phyloP scores from a whole-genome alignment of 495 filamentous ascomycete species.

The Hypoxylon lienhwacheense region DNA sequence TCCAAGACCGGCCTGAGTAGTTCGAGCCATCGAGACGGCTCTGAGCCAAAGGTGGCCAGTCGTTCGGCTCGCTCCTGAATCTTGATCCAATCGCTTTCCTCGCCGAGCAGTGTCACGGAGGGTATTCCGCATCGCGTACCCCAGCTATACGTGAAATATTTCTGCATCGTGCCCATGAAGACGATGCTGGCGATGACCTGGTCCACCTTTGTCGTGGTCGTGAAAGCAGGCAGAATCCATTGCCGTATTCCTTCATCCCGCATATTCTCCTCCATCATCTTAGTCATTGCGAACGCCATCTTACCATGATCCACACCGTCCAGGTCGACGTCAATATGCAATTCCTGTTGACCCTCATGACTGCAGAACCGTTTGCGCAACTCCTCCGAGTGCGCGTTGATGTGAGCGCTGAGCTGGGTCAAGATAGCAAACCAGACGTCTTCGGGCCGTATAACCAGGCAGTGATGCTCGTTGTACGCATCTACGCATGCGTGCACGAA shows the following conservation, averaged over 20 bases:
- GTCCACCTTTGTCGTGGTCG: conserved; percentile 48
- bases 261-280: conserved; percentile 42
- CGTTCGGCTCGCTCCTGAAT: conserved; percentile 39
- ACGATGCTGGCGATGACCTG: conserved; percentile 46
- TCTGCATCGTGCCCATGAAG: conserved; percentile 52
- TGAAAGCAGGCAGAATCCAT: conserved; percentile 52
- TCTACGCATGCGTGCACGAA: conserved; percentile 54
- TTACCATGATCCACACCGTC: conserved; percentile 44
- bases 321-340: conserved; percentile 44
- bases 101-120: conserved; percentile 46
- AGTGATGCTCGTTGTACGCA: conserved; percentile 58
- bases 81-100: conserved; percentile 44
- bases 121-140: conserved; percentile 47
- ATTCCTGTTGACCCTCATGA: conserved; percentile 64
- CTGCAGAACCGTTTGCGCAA: conserved; percentile 83
- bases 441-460: conserved; percentile 60
- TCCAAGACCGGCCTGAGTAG: conserved; percentile 40
- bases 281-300: conserved; percentile 44
- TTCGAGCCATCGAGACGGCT: conserved; percentile 37
- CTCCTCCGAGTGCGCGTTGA: conserved; percentile 81
- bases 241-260: conserved; percentile 40
- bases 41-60: conserved; percentile 39
- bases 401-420: conserved; percentile 55
- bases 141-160: conserved; percentile 49
- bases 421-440: conserved; percentile 65